Percentiles rank a stretch among this genome's conserved stretches.
phyloP scores from a whole-genome alignment of 768 basidiomycete genomes.

The Phanerochaete carnosa region DNA sequence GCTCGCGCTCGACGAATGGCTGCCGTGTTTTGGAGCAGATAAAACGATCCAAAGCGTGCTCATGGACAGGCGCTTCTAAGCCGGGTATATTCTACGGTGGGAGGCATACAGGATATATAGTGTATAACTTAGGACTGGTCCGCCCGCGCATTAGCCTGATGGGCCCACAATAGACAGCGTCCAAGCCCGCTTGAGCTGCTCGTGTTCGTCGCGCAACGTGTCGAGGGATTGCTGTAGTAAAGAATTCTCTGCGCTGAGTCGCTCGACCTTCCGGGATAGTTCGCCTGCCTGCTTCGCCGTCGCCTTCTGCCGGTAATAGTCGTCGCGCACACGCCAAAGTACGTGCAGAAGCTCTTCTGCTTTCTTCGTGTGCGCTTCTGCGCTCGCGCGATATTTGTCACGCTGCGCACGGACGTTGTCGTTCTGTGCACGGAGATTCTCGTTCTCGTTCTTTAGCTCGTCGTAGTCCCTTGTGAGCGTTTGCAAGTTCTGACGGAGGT shows the following conservation, averaged over 20 bases:
- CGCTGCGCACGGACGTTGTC: not conserved
- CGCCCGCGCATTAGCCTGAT: not conserved
- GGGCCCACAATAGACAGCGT: not conserved
- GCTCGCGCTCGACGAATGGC: constrained; percentile 45
- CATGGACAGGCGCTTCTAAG: not conserved
- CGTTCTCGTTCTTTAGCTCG: not conserved
- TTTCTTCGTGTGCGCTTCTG: not conserved
- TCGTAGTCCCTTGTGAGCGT: not conserved
- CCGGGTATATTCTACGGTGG: not conserved
- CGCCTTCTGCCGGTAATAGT: not conserved
- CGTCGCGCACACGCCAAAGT: not conserved
- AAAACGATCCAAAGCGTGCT: not conserved
- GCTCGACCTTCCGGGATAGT: not conserved
- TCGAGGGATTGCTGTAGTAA: not conserved
- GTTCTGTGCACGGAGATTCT: not conserved
- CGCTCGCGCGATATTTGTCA: not conserved
- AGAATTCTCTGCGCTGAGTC: not conserved
- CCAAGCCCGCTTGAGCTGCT: not conserved
- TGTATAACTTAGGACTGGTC: not conserved
- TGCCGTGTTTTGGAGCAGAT: constrained; percentile 36
- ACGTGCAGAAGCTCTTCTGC: not conserved
- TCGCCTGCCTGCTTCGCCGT: not conserved
- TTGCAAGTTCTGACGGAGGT: not conserved
- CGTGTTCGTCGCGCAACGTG: not conserved
- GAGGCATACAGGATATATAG: not conserved